Base-by-base conservation (phyloP, 306 rosid genomes). In the Quillaja saponaria region DNA sequence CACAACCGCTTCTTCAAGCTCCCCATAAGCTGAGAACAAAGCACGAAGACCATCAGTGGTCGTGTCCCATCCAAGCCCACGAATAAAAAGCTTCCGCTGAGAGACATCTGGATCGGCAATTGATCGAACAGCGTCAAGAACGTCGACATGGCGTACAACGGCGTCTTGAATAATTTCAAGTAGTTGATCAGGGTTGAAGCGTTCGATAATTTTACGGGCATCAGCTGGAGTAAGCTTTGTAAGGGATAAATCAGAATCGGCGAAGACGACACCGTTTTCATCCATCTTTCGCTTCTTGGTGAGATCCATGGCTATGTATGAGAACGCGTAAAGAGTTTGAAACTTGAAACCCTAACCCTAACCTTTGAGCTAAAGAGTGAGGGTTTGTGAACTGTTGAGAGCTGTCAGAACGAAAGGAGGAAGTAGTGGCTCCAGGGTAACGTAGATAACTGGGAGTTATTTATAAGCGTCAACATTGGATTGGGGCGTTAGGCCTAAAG, bases 11-110 rank as follows among this genome's bases (percentile, higher is more conserved):
- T 94, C 99, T 34, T 94, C 99, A 13, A 94, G 90, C 53, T 87
- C 96, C 2, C 99, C 99, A 59, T 42, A 94, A n/a, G 96, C 9
- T 14, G 99, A 87, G 75, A 94, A 94, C 40, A 94, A 89, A 7
- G 74, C 48, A 0, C 99, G 97, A 58, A 94, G 94, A 44, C 95
- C 89, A 2, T 94, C 99, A 10, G 95, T 83, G 60, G 95, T 83
- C 18, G 99, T 94, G 50, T 94, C 99, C 87, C 95, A 94, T 1
- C 99, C 96, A 12, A 94, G 96, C 18, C 99, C 99, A 1, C 99
- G 90, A 69, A 94, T 71, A 74, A 94, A 94, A 28, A 94, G 85
- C 85, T 94, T 94, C 3, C 99, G 97, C 78, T 83, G 99, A 4
- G 99, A 57, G 34, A 79, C 69, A 34, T 89, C 99, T 1, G 85